phyloP scores from a whole-genome alignment of 495 filamentous ascomycete genomes.

The Penicillium canescens region DNA sequence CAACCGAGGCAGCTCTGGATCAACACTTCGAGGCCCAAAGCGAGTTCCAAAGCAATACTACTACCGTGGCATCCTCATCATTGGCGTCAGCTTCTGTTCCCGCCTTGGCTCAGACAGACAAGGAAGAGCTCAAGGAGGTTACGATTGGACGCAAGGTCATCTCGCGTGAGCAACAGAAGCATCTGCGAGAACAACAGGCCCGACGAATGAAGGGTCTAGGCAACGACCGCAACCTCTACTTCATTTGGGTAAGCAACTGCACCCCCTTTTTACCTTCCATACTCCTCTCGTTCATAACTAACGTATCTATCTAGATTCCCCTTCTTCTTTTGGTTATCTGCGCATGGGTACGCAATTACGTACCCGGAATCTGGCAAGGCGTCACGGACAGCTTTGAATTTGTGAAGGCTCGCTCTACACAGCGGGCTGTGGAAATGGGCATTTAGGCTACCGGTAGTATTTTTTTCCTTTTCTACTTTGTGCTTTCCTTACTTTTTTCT shows the following conservation, averaged over 20 bases:
- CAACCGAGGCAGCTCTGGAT: conserved; percentile 65
- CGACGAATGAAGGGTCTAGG: conserved; percentile 72
- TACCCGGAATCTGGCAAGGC: conserved; percentile 53
- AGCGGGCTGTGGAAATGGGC: conserved; percentile 40
- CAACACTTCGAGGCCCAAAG: conserved; percentile 62
- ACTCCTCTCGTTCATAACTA: conserved; percentile 20
- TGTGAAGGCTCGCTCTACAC: conserved; percentile 43
- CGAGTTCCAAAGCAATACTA: conserved; percentile 52
- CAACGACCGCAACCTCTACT: conserved; percentile 77
- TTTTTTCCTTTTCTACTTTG: conserved; percentile 20
- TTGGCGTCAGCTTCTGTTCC: conserved; percentile 6
- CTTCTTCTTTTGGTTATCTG: conserved; percentile 63
- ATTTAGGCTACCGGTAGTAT: conserved; percentile 21
- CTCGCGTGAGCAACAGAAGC: conserved; percentile 73
- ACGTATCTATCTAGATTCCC: conserved; percentile 28
- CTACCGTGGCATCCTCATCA: conserved; percentile 13
- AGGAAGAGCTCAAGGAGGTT: conserved; percentile 43
- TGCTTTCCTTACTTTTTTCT: conserved; percentile 19
- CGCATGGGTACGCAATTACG: conserved; percentile 62
- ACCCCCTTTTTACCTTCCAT: background rate
- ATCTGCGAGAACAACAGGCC: conserved; percentile 69
- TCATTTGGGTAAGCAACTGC: conserved; percentile 72
- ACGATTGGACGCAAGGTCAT: conserved; percentile 47
- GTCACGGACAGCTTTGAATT: conserved; percentile 47
- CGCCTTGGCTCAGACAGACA: conserved; percentile 37